phyloP scores from a whole-genome alignment of 352 stramenopile genomes.

The Phytopythium vexans region DNA sequence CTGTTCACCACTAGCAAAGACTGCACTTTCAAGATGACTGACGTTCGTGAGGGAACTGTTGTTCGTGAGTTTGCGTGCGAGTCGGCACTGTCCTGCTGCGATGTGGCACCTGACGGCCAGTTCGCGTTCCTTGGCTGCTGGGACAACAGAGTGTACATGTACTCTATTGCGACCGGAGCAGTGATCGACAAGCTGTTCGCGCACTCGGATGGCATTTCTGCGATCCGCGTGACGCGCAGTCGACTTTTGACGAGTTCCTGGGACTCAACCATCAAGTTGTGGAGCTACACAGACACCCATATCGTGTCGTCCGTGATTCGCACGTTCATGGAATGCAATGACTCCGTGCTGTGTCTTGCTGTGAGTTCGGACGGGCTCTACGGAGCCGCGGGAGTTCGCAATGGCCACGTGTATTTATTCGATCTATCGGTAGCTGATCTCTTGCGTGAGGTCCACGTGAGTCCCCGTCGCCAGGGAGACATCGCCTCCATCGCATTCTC shows the following conservation, averaged over 20 bases:
- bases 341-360: slow-evolving; percentile 64
- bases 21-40: slow-evolving; percentile 54
- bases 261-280: slow-evolving; percentile 76
- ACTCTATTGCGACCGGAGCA: slow-evolving; percentile 46
- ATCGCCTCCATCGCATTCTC: slow-evolving; percentile 58
- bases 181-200: slow-evolving; percentile 62
- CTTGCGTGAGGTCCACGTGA: slow-evolving; percentile 31
- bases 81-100: slow-evolving; percentile 59
- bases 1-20: slow-evolving; percentile 77
- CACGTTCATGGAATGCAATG: slow-evolving; percentile 61
- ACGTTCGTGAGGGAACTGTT: slow-evolving; percentile 21
- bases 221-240: slow-evolving; percentile 52
- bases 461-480: slow-evolving; percentile 24
- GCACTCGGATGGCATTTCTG: slow-evolving; percentile 69
- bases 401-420: slow-evolving; percentile 57
- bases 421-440: slow-evolving; percentile 24
- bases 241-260: slow-evolving; percentile 73
- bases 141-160: slow-evolving; percentile 79
- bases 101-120: slow-evolving; percentile 63
- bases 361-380: slow-evolving; percentile 51
- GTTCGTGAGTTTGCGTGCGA: slow-evolving; percentile 26
- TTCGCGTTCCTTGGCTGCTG: slow-evolving; percentile 63
- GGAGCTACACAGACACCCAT: slow-evolving; percentile 54
- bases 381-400: slow-evolving; percentile 48
- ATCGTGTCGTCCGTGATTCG: slow-evolving; percentile 47